Evolutionary conservation across 306 rosid species (phyloP), one percentile per base, ranked within the genome.

Genomic region (Betula pendula): DNA sequence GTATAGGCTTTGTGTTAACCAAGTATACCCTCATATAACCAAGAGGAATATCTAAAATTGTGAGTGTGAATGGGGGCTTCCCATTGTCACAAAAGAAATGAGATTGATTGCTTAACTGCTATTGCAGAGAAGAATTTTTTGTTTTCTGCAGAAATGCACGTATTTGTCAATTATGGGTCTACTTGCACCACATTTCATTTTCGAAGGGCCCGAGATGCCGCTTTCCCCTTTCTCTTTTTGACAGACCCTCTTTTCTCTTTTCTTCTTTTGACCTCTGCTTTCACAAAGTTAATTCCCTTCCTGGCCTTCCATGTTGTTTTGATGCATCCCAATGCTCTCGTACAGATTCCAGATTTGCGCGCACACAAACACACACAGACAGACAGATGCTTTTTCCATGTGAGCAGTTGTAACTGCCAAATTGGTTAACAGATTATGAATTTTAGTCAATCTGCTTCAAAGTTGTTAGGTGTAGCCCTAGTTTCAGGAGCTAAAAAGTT

Each of bases 391-490:
- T 68, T 24, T 47, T 72, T 27, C 81, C 89, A 80, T 80, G 89
- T 79, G 88, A 84, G 85, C 84, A 83, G 88, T 86, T 84, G 77
- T 43, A 77, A 86, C 79, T 47, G 87, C 81, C 7, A 56, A 53
- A 29, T 55, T 73, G 44, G 38, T 13, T 47, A 62, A 24, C 20
- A 40, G 56, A 22, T 24, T 69, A 71, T 58, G 78, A 72, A 79
- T 25, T 58, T 19, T 75, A 11, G 80, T 79, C 20, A 17, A 82
- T 81, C 82, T 72, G 75, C 74, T 5, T 40, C 71, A 85, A 82
- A 85, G 90, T 67, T 63, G 77, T 60, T 70, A 50, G 68, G 78
- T 71, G 77, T 60, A 31, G 82, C 89, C 72, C 81, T 79, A 11
- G 81, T 73, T 84, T 75, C 81, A 58, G 79, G 80, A 59, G 27